These are phyloP conservation scores for Trichoderma endophyticum DNA, from an alignment of 2,329 filamentous ascomycete species.

Conservation along the genomic window DNA sequence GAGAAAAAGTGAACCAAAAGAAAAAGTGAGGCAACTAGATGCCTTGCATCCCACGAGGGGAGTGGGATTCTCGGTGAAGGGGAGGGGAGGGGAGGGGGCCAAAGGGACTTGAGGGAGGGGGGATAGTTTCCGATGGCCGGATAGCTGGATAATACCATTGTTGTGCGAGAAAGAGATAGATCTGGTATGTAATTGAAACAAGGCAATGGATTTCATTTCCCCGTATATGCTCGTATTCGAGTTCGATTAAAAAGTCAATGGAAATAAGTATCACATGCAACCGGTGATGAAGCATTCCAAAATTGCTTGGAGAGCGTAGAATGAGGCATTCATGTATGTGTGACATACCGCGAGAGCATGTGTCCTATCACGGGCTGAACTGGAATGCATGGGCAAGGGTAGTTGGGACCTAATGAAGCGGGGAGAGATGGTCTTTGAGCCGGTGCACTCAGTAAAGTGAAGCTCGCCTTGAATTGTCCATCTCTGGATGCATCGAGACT, in stretches of 20 bases:
- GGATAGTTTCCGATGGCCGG: not conserved
- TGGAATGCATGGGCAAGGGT: not conserved
- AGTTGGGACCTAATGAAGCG: not conserved
- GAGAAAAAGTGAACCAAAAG: not conserved
- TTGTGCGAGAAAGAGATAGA: not conserved
- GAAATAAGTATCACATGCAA: not conserved
- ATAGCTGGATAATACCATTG: conserved; percentile 1
- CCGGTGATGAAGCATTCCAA: not conserved
- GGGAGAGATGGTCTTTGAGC: not conserved
- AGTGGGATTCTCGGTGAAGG: conserved; percentile 4
- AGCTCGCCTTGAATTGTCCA: not conserved
- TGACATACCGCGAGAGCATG: not conserved
- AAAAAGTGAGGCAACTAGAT: not conserved
- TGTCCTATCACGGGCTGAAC: not conserved
- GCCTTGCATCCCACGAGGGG: not conserved
- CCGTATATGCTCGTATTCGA: not conserved
- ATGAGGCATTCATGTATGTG: not conserved
- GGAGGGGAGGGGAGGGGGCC: not conserved
- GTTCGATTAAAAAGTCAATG: not conserved
- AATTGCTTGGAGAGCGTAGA: not conserved
- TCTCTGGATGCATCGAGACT: not conserved
- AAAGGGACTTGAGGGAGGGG: not conserved
- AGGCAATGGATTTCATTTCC: not conserved
- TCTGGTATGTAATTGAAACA: not conserved
- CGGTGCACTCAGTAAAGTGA: not conserved